Evolutionary conservation across 228 moss, liverwort and hornwort species (phyloP), one percentile per base, ranked within the genome.

Genomic region (Sphagnum magellanicum): DNA sequence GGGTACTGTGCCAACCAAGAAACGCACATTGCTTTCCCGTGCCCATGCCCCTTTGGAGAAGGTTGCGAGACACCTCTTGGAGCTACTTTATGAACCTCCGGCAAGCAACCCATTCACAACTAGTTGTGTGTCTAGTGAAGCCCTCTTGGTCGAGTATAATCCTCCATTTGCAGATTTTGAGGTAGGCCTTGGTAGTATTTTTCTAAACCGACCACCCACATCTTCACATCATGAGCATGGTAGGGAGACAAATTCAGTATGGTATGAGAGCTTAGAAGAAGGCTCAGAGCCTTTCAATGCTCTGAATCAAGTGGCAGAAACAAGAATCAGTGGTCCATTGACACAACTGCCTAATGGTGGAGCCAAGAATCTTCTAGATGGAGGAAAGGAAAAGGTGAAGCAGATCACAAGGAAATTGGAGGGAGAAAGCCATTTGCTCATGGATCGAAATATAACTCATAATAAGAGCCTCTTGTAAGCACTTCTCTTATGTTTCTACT

Each of bases 341-440:
- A 70, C 68, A 59, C 89, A 90, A 77, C 74, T 77, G 51, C 75
- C 72, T 32, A 84, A 83, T 72, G 93, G 82, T 60, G 83, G 81
- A 61, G 85, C 86, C 58, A 81, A 81, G 60, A 65, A 75, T 70
- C 75, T 84, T 59, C 80, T 79, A 64, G 71, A 76, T 59, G 84
- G 94, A 74, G 91, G 91, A 50, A 91, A 94, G 77, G 91, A 89
- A 72, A 94, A 94, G 77, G 89, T 84, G 62, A 89, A 88, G 73
- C 91, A 91, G 70, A 76, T 77, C 67, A 57, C 58, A n/a, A 89
- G 84, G 74, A 87, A 89, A 74, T 60, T 79, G 70, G 94, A 87
- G 67, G 73, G 76, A 66, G 81, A 81, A 70, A 81, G 80, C 60
- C 74, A 77, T 5, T 76, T 78, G 67, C 83, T 76, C 53, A 66